A percentile compares a stretch with the other conserved stretches of the same genome.
phyloP scores from a whole-genome alignment of 2,329 filamentous ascomycete genomes.

The Ilyonectria destructans region DNA sequence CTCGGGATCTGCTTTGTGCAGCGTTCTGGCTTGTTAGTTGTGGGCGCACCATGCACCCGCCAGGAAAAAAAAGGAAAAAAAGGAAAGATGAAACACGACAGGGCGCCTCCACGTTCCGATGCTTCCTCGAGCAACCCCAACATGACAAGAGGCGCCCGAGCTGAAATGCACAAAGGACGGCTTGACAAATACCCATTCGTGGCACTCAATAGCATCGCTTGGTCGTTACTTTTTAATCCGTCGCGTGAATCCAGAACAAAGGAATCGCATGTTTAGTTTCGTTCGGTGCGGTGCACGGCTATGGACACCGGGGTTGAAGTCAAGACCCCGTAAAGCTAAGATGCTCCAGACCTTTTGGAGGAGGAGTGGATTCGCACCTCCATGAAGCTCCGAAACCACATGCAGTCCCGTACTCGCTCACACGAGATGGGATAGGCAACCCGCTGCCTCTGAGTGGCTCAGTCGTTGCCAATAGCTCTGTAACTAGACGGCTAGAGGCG shows the following conservation, averaged over 20 bases:
- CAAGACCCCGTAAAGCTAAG: slow-evolving; percentile 4
- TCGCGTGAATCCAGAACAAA: slow-evolving; percentile 2
- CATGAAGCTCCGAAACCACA: background rate
- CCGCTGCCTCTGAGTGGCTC: slow-evolving; percentile 11
- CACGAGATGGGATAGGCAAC: slow-evolving; percentile 1
- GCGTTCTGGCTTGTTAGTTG: slow-evolving; percentile 15
- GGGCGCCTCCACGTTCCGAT: slow-evolving; percentile 24
- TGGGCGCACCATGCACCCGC: slow-evolving; percentile 19
- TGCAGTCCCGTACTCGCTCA: slow-evolving; percentile 2
- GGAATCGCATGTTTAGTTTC: background rate
- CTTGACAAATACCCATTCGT: slow-evolving; percentile 6
- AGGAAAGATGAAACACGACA: slow-evolving; percentile 36
- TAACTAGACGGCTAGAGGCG: slow-evolving; percentile 1
- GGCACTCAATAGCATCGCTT: slow-evolving; percentile 7
- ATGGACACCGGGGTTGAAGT: background rate
- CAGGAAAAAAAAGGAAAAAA: slow-evolving; percentile 23
- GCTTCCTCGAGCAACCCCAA: slow-evolving; percentile 30
- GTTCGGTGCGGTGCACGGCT: background rate
- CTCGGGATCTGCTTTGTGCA: slow-evolving; percentile 14
- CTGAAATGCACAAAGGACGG: slow-evolving; percentile 14
- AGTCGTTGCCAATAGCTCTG: slow-evolving; percentile 17
- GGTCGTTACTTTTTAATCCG: background rate
- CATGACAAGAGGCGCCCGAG: slow-evolving; percentile 14
- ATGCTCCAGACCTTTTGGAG: slow-evolving; percentile 4
- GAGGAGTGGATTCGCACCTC: slow-evolving; percentile 6